These are phyloP conservation scores for Mycena maculata DNA, from an alignment of 768 basidiomycete species.

Conservation along the genomic window DNA sequence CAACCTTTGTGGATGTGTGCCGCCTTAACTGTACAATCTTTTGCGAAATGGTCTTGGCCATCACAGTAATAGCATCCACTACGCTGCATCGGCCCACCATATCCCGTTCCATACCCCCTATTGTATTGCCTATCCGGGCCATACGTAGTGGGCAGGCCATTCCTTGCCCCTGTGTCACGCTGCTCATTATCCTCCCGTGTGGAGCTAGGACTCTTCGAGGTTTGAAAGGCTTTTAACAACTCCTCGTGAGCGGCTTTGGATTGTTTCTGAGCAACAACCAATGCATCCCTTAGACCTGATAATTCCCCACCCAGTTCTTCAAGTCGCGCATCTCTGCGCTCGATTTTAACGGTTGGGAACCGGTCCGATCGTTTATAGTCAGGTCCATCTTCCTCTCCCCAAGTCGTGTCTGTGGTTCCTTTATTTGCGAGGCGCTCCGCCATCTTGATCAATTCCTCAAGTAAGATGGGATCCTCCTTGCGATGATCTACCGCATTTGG, in stretches of 20 bases:
- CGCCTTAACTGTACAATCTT: conserved; percentile 7
- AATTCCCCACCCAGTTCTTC: conserved; percentile 20
- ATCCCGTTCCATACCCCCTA: not conserved
- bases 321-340: conserved; percentile 15
- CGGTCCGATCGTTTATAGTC: conserved; percentile 16
- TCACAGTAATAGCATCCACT: conserved; percentile 23
- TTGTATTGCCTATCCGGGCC: not conserved
- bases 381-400: not conserved
- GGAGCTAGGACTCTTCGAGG: not conserved
- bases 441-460: conserved; percentile 23
- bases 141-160: not conserved
- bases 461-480: conserved; percentile 19
- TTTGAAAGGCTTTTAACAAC: conserved; percentile 4
- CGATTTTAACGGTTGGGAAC: conserved; percentile 20
- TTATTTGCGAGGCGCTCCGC: conserved; percentile 16
- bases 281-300: conserved; percentile 11
- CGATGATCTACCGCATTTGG: conserved; percentile 6
- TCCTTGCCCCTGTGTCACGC: not conserved
- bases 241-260: conserved; percentile 11
- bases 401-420: conserved; percentile 11
- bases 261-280: conserved; percentile 15
- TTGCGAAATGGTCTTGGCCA: conserved; percentile 9
- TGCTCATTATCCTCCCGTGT: conserved; percentile 6
- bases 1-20: conserved; percentile 19
- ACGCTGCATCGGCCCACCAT: not conserved